These are phyloP conservation scores for Fusarium falciforme DNA, from an alignment of 2,329 filamentous ascomycete species.

Conservation along the genomic window DNA sequence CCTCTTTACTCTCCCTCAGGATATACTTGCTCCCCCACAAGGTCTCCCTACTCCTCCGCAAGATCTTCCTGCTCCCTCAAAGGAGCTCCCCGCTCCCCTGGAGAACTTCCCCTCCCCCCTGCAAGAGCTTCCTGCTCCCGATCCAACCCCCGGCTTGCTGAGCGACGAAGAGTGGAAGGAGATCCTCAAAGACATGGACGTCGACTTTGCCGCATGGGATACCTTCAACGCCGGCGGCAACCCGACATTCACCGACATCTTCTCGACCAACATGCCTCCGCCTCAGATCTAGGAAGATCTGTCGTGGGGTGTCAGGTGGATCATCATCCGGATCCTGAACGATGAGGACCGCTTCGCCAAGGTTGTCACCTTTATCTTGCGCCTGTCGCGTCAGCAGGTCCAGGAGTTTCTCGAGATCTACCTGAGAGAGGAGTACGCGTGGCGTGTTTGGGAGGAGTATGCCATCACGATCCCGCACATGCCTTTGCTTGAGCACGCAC, in stretches of 20 bases:
- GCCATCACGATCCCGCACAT: constrained; percentile 22
- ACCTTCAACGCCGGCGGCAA: neutral
- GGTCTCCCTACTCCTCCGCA: neutral
- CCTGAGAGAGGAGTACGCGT: constrained; percentile 28
- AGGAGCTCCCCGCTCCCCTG: neutral
- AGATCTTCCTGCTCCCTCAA: neutral
- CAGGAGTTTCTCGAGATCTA: constrained; percentile 40
- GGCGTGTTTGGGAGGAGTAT: constrained; percentile 32
- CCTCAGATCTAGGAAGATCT: constrained; percentile 38
- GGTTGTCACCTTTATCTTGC: constrained; percentile 25
- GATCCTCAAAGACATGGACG: neutral
- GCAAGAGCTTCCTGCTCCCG: neutral
- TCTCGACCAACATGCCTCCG: neutral
- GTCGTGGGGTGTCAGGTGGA: constrained; percentile 40
- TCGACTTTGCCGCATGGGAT: neutral
- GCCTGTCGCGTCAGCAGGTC: constrained; percentile 35
- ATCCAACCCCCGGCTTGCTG: neutral
- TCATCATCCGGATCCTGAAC: constrained; percentile 39
- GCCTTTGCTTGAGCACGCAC: constrained; percentile 14
- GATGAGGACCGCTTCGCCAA: constrained; percentile 35
- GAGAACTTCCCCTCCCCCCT: neutral
- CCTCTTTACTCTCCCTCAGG: neutral
- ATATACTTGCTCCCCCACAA: neutral
- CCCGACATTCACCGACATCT: constrained; percentile 12
- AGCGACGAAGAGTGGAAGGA: neutral